phyloP scores from a whole-genome alignment of 1,139 yeast species.

The Suhomyces yuchorum region DNA sequence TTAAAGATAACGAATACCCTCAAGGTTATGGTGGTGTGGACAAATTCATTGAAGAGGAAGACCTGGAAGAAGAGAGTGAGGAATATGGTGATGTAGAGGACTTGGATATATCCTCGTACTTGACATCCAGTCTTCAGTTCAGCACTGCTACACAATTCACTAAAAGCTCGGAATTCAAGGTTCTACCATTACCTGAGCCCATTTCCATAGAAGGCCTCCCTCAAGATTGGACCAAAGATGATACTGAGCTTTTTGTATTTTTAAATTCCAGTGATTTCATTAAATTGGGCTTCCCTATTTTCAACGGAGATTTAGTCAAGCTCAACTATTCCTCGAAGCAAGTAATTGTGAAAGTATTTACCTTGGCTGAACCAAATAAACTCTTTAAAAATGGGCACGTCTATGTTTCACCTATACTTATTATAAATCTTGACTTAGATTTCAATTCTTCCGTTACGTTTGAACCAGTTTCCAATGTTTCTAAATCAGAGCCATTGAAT shows the following conservation, averaged over 20 bases:
- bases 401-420: conserved; percentile 67
- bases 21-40: conserved; percentile 10
- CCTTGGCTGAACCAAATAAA: conserved; percentile 65
- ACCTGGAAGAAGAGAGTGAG: conserved; percentile 13
- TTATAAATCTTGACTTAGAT: conserved; percentile 50
- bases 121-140: conserved; percentile 35
- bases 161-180: conserved; percentile 21
- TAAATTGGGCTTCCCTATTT: conserved; percentile 54
- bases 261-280: conserved; percentile 55
- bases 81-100: conserved; percentile 13
- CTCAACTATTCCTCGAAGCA: conserved; percentile 28
- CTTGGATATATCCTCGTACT: conserved; percentile 41
- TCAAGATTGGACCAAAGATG: conserved; percentile 39
- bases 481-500: conserved; percentile 14
- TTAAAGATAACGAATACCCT: conserved; percentile 34
- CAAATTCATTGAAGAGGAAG: conserved; percentile 6
- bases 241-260: conserved; percentile 52
- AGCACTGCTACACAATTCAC: conserved; percentile 12
- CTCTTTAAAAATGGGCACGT: conserved; percentile 39
- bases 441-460: conserved; percentile 31
- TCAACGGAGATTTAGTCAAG: conserved; percentile 68
- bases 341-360: conserved; percentile 51
- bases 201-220: conserved; percentile 30
- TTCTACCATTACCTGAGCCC: conserved; percentile 35
- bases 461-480: conserved; percentile 21